A percentile compares a stretch with the other conserved stretches of the same genome.
Evolutionary conservation across 768 basidiomycete genomes (phyloP).

Genomic region (Hypsizygus marmoreus): DNA sequence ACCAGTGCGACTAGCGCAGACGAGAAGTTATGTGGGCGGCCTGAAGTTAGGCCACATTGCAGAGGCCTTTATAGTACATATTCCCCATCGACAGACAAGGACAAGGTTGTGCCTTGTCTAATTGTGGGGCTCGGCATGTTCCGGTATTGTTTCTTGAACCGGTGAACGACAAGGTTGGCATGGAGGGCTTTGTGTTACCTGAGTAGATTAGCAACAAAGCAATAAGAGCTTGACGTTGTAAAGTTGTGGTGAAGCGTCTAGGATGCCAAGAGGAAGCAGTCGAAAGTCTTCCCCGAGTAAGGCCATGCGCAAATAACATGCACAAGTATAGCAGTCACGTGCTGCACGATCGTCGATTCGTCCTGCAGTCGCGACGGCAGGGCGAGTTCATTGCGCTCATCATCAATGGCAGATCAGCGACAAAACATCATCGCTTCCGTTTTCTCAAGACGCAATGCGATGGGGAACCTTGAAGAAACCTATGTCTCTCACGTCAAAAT

Average conservation of each 20-base stretch:
- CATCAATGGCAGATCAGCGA: constrained; percentile 49
- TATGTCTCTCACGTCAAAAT: constrained; percentile 93
- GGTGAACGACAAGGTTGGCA: not conserved
- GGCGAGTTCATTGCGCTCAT: too few species aligned
- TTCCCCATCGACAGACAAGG: constrained; percentile 21
- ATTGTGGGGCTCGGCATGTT: constrained; percentile 26
- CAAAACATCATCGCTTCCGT: constrained; percentile 82
- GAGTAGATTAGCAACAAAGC: too few species aligned
- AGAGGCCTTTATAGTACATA: constrained; percentile 12
- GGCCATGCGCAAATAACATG: not conserved
- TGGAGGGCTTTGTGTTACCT: too few species aligned
- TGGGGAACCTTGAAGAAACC: constrained; percentile 67
- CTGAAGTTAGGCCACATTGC: constrained; percentile 8
- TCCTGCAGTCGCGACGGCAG: too few species aligned
- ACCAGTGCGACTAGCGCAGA: constrained; percentile 36
- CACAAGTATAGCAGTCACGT: not conserved
- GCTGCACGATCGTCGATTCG: too few species aligned
- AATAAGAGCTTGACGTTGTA: too few species aligned
- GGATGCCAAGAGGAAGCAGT: too few species aligned
- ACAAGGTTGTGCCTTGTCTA: too few species aligned
- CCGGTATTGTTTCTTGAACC: constrained; percentile 40
- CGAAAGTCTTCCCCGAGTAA: too few species aligned
- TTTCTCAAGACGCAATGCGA: constrained; percentile 71
- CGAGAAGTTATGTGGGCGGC: constrained; percentile 18
- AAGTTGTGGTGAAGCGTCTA: too few species aligned